Conservation (phyloP, 306 rosid genomes). For the Medicago arabica region DNA sequence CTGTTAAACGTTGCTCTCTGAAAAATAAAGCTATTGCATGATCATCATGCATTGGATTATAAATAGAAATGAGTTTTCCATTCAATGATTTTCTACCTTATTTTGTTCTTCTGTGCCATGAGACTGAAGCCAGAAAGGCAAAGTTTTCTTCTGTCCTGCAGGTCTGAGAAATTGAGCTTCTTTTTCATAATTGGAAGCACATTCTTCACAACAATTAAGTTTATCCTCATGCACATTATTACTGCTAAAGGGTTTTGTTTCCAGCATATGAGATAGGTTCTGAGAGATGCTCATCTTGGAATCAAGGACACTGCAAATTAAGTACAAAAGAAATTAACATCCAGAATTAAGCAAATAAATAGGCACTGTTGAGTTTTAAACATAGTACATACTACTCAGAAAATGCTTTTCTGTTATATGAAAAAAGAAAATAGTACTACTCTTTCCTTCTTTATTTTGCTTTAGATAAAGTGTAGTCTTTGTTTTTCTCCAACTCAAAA, state of each 20-base stretch:
- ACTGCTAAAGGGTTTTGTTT: slow-evolving; percentile 58
- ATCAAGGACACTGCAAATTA: slow-evolving; percentile 65
- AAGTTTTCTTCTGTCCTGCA: slow-evolving; percentile 58
- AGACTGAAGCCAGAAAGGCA: slow-evolving; percentile 94
- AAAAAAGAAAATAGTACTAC: no score
- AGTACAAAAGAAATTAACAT: slow-evolving; percentile 42
- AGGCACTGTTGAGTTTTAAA: background rate
- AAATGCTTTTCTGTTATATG: background rate
- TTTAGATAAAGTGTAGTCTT: slow-evolving; percentile 31
- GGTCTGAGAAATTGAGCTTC: slow-evolving; percentile 73
- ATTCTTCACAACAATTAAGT: slow-evolving; percentile 72
- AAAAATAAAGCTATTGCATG: no score
- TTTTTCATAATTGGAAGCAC: slow-evolving; percentile 76
- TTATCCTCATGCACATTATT: slow-evolving; percentile 61
- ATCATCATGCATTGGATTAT: background rate
- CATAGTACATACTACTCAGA: background rate
- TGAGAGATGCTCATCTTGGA: slow-evolving; percentile 59
- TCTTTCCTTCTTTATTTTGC: background rate
- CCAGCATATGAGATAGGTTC: slow-evolving; percentile 48
- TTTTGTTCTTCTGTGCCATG: slow-evolving; percentile 61
- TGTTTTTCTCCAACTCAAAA: background rate
- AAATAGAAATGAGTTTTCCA: background rate
- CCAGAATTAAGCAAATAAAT: background rate
- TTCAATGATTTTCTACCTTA: slow-evolving; percentile 59
- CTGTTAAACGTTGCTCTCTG: background rate